phyloP scores from a whole-genome alignment of 495 filamentous ascomycete genomes.

The Aspergillus diversus region DNA sequence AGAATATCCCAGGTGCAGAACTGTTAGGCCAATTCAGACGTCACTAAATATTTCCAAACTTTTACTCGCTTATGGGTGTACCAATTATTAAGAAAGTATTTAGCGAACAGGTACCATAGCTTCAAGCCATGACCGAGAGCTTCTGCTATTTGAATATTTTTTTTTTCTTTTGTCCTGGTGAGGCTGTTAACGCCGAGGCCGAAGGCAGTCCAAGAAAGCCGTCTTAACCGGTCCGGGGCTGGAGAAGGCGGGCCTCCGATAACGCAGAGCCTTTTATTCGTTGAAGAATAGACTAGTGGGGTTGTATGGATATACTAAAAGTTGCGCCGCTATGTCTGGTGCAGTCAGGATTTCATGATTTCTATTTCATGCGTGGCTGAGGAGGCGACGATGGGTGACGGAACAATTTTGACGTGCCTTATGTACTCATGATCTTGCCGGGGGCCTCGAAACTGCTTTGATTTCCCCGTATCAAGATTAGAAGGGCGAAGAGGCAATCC shows the following conservation, averaged over 20 bases:
- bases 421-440: too few relatives aligned
- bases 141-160: background rate
- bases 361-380: too few relatives aligned
- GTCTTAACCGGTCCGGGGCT: conserved; percentile 20
- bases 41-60: conserved; percentile 8
- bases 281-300: background rate
- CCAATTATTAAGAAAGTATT: conserved; percentile 10
- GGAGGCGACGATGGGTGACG: too few relatives aligned
- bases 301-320: too few relatives aligned
- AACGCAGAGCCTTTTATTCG: conserved; percentile 11
- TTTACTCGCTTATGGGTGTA: conserved; percentile 3
- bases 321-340: too few relatives aligned
- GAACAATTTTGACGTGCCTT: too few relatives aligned
- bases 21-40: background rate
- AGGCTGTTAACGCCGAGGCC: background rate
- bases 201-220: conserved; percentile 10
- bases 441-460: too few relatives aligned
- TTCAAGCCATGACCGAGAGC: background rate
- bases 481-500: too few relatives aligned
- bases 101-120: conserved; percentile 15
- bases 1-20: too few relatives aligned
- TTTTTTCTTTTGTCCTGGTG: conserved; percentile 2
- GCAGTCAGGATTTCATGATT: too few relatives aligned
- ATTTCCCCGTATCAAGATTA: too few relatives aligned
- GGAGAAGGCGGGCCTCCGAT: conserved; percentile 21